Base-by-base conservation (phyloP, 2,329 filamentous ascomycete genomes). In the Microdochium trichocladiopsis region DNA sequence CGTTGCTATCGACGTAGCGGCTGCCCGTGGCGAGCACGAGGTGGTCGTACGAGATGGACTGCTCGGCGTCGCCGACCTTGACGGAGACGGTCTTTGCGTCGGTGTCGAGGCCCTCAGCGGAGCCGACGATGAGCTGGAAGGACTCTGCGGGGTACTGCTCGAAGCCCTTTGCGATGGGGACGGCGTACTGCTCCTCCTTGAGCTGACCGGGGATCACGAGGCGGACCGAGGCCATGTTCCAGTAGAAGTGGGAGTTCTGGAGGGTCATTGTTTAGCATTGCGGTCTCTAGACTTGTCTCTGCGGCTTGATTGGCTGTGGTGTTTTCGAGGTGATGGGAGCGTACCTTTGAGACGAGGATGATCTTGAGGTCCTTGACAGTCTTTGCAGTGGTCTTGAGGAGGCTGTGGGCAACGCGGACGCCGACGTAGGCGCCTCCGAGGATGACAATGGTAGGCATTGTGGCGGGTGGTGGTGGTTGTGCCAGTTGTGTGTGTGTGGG, bases 1-100 rank as follows among this genome's bases (percentile, higher is more conserved):
- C 63, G 25, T 62, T 57, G n/a, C 59, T 53, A 21, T 69, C 67
- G 25, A 68, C 61, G 45, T 68, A 64, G 55, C 73, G 72, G 18
- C 79, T 68, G 45, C 80, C 80, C 1, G 79, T 83, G 16, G 79
- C 79, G 41, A 84, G 63, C 43, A 84, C 76, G 48, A 84, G 73
- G 56, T 82, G 76, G 64, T 81, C 77, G 61, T 83, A 84, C 49
- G 61, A 50, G 12, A 79, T 50, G 14, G 60, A 60, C 36, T 66
- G 65, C 52, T 64, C 56, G 25, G 52, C 55, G 31, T 66, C 66
- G n/a, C 58, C 57, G 2, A 59, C 51, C 18, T 63, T 57, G 21
- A 80, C 69, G n/a, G 69, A 66, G 50, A 79, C 70, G 9, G 70
- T 70, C 55, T 72, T 71, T 48, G 64, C 63, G 16, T 63, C 50